Evolutionary conservation across 2,329 filamentous ascomycete species (phyloP), one percentile per base, ranked within the genome.

Genomic region (Diaporthe sp.): DNA sequence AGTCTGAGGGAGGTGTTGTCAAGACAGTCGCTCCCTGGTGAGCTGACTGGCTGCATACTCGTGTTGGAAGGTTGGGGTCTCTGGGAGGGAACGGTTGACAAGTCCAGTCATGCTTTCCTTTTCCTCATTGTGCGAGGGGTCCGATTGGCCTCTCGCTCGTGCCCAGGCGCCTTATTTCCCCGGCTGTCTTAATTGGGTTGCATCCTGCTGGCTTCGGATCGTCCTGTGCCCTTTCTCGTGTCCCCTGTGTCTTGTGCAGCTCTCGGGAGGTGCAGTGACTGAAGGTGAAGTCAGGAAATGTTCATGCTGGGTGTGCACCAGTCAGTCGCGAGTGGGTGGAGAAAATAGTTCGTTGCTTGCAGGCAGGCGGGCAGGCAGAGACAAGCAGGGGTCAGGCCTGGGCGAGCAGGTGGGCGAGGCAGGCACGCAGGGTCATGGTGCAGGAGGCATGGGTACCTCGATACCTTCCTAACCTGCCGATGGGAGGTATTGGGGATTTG

Each of bases 231-330:
- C 42, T 28, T 28, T 61, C 38, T n/a, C 35, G 38, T 19, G 38
- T 19, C 50, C 25, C n/a, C n/a, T 15, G 50, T 54, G 52, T 64
- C 40, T 64, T 33, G 25, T 25, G 3, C 12, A 22, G 19, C 19
- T 28, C 28, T 25, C 25, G 45, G 47, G 45, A 28, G 19, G 47
- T 47, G 47, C 33, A 40, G 45, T 52, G 64, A 38, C 64, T 28
- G 45, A 40, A 68, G 64, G 47, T 68, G 64, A 54, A 50, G 64
- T 68, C 64, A 68, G 64, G 40, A 68, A 47, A 68, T 68, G 64
- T 40, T 33, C 30, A 38, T 40, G 64, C 33, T 40, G 61, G 22
- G 30, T 35, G 45, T 54, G 33, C 64, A 68, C 33, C 64, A 68
- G 64, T 54, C 64, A 68, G 64, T 68, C 22, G 28, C 64, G 64